These are phyloP conservation scores for Aspergillus transmontanensis DNA, from an alignment of 2,329 filamentous ascomycete genomes.

Conservation along the genomic window DNA sequence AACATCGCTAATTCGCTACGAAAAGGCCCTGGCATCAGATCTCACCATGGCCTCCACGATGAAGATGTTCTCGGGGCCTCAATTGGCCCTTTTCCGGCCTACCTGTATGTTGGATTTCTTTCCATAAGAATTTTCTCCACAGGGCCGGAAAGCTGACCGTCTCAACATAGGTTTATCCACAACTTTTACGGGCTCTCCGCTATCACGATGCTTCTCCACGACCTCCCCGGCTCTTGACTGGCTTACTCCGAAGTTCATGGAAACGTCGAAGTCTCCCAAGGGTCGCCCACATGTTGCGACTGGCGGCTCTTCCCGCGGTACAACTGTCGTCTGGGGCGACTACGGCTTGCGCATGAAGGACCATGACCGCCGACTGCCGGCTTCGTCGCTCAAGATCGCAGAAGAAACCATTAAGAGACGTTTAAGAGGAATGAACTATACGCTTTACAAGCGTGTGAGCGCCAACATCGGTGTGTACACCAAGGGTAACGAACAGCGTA, in stretches of 20 bases:
- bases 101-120: constrained; percentile 29
- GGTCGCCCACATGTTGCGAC: constrained; percentile 85
- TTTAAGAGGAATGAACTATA: constrained; percentile 87
- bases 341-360: constrained; percentile 93
- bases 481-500: constrained; percentile 94
- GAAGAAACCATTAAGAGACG: constrained; percentile 91
- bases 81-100: constrained; percentile 37
- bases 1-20: constrained; percentile 9
- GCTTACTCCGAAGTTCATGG: constrained; percentile 79
- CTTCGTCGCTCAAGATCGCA: constrained; percentile 82
- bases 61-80: constrained; percentile 39
- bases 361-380: constrained; percentile 87
- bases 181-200: constrained; percentile 36
- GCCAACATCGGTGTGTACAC: constrained; percentile 95
- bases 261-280: constrained; percentile 85
- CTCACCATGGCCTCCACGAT: constrained; percentile 38
- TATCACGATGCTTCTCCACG: constrained; percentile 71
- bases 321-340: constrained; percentile 94
- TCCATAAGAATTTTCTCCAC: constrained; percentile 12
- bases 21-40: constrained; percentile 12
- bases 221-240: constrained; percentile 67
- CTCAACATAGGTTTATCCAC: constrained; percentile 28
- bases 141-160: constrained; percentile 21
- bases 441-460: constrained; percentile 85
- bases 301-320: constrained; percentile 87